Evolutionary conservation across 768 basidiomycete species (phyloP).

Genomic region (Hygrocybe punicea): DNA sequence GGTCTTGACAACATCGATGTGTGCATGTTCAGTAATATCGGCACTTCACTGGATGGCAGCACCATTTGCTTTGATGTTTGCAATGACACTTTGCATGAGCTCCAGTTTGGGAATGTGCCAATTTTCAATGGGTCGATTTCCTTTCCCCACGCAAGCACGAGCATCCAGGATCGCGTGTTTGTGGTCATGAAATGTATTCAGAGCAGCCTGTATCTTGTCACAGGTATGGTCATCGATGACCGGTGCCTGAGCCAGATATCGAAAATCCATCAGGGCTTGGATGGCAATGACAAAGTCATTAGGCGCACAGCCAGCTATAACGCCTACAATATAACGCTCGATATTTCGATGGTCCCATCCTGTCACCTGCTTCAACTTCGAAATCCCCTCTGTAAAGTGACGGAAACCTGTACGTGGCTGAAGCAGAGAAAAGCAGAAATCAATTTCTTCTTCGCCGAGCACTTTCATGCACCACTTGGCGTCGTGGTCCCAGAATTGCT

Average conservation of each 20-base stretch:
- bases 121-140: constrained; percentile 24
- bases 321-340: constrained; percentile 32
- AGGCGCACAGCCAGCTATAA: constrained; percentile 35
- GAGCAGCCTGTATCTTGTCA: constrained; percentile 15
- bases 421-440: constrained; percentile 36
- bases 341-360: constrained; percentile 39
- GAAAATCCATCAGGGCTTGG: constrained; percentile 36
- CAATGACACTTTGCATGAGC: constrained; percentile 32
- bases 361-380: constrained; percentile 41
- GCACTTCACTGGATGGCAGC: constrained; percentile 34
- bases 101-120: constrained; percentile 46
- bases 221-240: constrained; percentile 21
- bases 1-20: constrained; percentile 33
- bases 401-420: constrained; percentile 34
- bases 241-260: constrained; percentile 33
- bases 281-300: constrained; percentile 31
- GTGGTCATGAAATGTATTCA: constrained; percentile 33
- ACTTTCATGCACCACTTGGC: constrained; percentile 36
- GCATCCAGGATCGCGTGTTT: constrained; percentile 34
- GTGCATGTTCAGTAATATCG: constrained; percentile 32
- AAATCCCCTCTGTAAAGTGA: constrained; percentile 40
- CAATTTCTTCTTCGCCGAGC: constrained; percentile 31
- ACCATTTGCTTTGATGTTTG: constrained; percentile 28
- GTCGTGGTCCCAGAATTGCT: constrained; percentile 39
- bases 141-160: constrained; percentile 25